These are phyloP conservation scores for Tolypocladium endophyticum DNA, from an alignment of 2,329 filamentous ascomycete genomes.

Conservation along the genomic window DNA sequence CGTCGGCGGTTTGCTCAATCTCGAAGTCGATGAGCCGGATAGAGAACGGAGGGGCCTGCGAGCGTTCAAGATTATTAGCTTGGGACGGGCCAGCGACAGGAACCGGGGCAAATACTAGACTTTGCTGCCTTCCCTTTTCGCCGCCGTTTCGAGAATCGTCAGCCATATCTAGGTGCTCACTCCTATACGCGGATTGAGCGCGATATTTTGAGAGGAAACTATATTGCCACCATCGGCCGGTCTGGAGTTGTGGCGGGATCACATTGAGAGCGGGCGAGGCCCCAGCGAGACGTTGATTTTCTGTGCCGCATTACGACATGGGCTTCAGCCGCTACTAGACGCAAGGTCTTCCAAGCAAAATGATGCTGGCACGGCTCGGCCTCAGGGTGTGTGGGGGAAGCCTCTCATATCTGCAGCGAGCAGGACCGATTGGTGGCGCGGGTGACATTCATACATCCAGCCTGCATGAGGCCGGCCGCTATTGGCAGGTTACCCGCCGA, in stretches of 20 bases:
- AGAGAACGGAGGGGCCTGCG: neutral
- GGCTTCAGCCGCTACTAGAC: neutral
- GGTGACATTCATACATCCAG: too few species aligned
- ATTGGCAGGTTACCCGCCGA: too few species aligned
- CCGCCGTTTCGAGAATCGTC: neutral
- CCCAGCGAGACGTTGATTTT: neutral
- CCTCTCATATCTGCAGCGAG: too few species aligned
- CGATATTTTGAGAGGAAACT: neutral
- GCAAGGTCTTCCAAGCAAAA: neutral
- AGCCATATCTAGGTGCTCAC: neutral
- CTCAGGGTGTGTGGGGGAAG: too few species aligned
- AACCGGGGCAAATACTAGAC: neutral
- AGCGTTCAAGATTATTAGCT: neutral
- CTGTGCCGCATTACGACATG: neutral
- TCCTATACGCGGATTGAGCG: neutral
- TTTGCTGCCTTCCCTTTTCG: neutral
- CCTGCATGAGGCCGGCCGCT: too few species aligned
- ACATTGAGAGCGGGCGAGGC: neutral
- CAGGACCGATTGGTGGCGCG: too few species aligned
- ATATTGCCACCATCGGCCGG: neutral
- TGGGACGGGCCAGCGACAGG: neutral
- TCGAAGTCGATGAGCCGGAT: neutral
- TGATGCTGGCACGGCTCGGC: too few species aligned
- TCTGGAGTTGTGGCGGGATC: neutral
- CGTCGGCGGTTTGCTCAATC: neutral